Conservation (phyloP, 73 alveolate genomes). For the Paramecium sexaurelia region DNA sequence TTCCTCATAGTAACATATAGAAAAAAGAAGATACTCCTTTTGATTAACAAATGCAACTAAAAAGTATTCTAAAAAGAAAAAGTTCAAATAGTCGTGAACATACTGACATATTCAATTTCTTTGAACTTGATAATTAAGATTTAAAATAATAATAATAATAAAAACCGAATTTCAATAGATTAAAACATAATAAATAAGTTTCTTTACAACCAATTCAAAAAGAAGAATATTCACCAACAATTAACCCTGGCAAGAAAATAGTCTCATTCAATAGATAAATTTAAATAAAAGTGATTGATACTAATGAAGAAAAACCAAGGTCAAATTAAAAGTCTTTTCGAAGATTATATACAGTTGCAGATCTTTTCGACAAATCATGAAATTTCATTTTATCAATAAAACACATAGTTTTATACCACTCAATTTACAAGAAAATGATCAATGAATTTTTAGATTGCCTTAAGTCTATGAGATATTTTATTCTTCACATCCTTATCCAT, state of each 20-base stretch:
- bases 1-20: not conserved
- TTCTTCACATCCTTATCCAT: conserved; percentile 87
- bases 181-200: not conserved
- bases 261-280: not conserved
- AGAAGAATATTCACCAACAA: not conserved
- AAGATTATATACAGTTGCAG: conserved; percentile 17
- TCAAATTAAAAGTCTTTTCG: not conserved
- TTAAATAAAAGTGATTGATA: not conserved
- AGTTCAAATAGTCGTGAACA: conserved; percentile 37
- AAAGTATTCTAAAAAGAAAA: conserved; percentile 50
- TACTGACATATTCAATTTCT: conserved; percentile 19
- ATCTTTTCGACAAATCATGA: conserved; percentile 4
- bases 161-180: not conserved
- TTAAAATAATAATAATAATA: not conserved
- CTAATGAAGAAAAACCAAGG: conserved; percentile 11
- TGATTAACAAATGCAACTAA: not conserved
- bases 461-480: conserved; percentile 86
- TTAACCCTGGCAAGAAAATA: conserved; percentile 9
- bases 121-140: not conserved
- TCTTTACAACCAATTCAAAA: not conserved
- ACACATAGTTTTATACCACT: not conserved
- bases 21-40: not conserved
- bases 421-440: conserved; percentile 50
- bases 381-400: not conserved
- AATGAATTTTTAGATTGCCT: conserved; percentile 76